phyloP scores from a whole-genome alignment of 441 rosid genomes.

The Flueggea neowawraea region DNA sequence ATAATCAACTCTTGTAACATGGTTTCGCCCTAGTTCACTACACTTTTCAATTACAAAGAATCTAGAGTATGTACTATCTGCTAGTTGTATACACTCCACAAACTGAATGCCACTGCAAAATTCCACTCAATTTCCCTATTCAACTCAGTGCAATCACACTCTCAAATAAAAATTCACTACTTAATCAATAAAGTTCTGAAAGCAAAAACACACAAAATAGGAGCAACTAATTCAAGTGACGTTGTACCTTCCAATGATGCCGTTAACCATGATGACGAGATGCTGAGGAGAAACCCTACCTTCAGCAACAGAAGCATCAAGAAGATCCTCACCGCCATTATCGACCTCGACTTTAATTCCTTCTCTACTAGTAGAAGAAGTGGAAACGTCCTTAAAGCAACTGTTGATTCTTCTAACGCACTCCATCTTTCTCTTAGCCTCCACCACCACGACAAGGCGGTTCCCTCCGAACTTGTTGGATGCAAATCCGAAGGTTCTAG shows the following conservation, averaged over 20 bases:
- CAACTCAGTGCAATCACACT: too few species aligned
- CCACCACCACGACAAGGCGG: not conserved
- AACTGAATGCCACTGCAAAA: too few species aligned
- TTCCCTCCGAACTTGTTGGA: not conserved
- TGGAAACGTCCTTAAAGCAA: conserved; percentile 39
- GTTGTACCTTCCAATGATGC: conserved; percentile 75
- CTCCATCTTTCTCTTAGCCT: conserved; percentile 35
- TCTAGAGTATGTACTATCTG: too few species aligned
- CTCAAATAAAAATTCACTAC: too few species aligned
- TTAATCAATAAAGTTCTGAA: not conserved
- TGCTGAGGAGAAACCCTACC: conserved; percentile 54
- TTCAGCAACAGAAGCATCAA: conserved; percentile 33
- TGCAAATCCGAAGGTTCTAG: not conserved
- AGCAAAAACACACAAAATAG: not conserved
- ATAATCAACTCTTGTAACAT: not conserved
- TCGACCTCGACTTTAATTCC: conserved; percentile 47
- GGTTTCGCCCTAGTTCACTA: not conserved
- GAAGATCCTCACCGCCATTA: conserved; percentile 65
- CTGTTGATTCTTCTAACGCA: conserved; percentile 37
- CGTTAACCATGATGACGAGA: conserved; percentile 90
- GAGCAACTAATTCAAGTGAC: not conserved
- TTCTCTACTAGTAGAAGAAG: not conserved
- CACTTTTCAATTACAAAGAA: not conserved
- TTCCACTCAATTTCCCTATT: too few species aligned
- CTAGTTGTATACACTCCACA: too few species aligned